Base-by-base conservation (phyloP, 140 eudicot genomes). In the Stevia rebaudiana region DNA sequence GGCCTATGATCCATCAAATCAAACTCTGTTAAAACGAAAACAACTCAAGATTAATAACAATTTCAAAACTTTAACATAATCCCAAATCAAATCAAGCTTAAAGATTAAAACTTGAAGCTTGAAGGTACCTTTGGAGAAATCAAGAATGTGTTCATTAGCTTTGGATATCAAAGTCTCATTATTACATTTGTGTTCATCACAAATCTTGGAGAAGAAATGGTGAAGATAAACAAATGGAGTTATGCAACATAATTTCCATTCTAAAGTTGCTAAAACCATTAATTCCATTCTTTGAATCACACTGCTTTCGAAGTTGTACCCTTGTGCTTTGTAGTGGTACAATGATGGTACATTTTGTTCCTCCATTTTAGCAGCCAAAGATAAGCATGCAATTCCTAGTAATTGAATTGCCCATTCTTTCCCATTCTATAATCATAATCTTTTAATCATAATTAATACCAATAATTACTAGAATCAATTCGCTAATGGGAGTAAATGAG, bases 281-380 rank as follows among this genome's bases (percentile, higher is more conserved):
- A 89, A 56, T 46, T 89, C 97, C 95, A 89, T 86, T 65, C 76
- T 79, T 68, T 79, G 80, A 62, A 83, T 77, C 60, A 70, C 74
- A 64, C 56, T 55, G 61, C 75, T 65, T 50, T 77, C 80, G 36
- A 81, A 79, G 52, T 41, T 63, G 62, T 65, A 70, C 11, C 77
- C 83, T 57, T 74, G 73, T 21, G 74, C 68, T 48, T 69, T 63
- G 63, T 81, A 83, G 37, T 70, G 79, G 11, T 82, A 79, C 47
- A 89, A 70, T 47, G 83, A 47, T 1, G 86, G 95, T 17, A 62
- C 83, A 15, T 47, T 59, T 25, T 63, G 61, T 72, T 89, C 95
- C 72, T 89, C 97, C 92, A 89, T 79, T 57, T 89, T 89, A 16
- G 89, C 95, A 28, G 97, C 97, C 78, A 89, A 42, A 9, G 95